These are phyloP conservation scores for Periconia macrospinosa DNA, from an alignment of 2,329 filamentous ascomycete genomes.

Conservation along the genomic window DNA sequence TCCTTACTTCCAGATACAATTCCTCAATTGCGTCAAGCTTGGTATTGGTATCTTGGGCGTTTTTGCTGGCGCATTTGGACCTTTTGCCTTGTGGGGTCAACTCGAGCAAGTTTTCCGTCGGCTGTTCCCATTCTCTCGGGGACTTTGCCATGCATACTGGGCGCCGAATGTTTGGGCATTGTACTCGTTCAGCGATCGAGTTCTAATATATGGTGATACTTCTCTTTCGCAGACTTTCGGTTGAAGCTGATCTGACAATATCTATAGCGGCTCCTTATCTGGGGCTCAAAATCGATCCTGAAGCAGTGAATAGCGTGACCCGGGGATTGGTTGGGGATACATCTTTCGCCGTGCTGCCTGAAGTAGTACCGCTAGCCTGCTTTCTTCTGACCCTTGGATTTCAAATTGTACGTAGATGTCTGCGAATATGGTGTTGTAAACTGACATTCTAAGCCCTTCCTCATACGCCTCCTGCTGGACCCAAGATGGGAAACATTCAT, in stretches of 20 bases:
- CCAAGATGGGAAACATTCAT: conserved; percentile 90
- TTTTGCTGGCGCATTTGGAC: conserved; percentile 82
- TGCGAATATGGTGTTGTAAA: neutral
- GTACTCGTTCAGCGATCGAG: conserved; percentile 86
- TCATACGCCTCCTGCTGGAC: conserved; percentile 78
- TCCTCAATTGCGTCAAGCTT: conserved; percentile 81
- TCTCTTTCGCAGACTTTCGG: neutral
- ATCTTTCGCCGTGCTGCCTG: conserved; percentile 87
- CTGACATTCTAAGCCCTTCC: conserved; percentile 43
- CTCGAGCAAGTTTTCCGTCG: conserved; percentile 80
- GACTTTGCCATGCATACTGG: conserved; percentile 97
- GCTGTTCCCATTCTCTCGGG: conserved; percentile 90
- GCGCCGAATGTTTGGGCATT: conserved; percentile 96
- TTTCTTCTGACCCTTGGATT: conserved; percentile 82
- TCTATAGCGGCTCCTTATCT: conserved; percentile 75
- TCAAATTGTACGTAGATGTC: conserved; percentile 60
- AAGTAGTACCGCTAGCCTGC: conserved; percentile 77
- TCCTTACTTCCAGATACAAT: conserved; percentile 65
- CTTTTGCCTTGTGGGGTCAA: conserved; percentile 80
- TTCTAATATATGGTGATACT: conserved; percentile 75
- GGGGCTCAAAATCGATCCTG: conserved; percentile 70
- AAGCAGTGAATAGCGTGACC: conserved; percentile 85
- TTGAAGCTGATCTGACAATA: conserved; percentile 33
- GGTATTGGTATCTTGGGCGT: conserved; percentile 71
- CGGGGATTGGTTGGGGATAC: conserved; percentile 92